phyloP scores from a whole-genome alignment of 2,329 filamentous ascomycete species.

The Pseudocercospora eumusae region DNA sequence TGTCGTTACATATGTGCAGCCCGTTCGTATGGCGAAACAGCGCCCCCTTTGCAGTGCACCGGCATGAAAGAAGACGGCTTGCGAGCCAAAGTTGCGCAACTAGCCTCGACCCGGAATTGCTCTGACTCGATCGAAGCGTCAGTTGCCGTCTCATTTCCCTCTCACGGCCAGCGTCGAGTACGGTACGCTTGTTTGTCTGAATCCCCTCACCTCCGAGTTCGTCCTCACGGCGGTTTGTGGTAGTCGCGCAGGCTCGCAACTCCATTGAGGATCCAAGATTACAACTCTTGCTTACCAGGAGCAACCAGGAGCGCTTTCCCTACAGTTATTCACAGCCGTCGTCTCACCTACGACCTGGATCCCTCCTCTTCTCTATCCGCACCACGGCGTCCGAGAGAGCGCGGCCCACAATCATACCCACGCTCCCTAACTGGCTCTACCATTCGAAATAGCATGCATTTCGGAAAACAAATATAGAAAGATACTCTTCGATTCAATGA shows the following conservation, averaged over 20 bases:
- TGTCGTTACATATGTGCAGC: not conserved
- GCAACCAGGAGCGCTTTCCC: conserved; percentile 11
- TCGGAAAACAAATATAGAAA: conserved; percentile 11
- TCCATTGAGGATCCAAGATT: not conserved
- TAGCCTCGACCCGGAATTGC: conserved; percentile 6
- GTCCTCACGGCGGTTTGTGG: not conserved
- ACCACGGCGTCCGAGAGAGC: not conserved
- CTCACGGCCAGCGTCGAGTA: not conserved
- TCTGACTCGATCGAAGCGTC: conserved; percentile 9
- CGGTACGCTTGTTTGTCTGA: not conserved
- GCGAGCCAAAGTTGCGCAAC: not conserved
- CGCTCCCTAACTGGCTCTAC: conserved; percentile 7
- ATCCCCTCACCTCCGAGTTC: not conserved
- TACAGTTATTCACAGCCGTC: not conserved
- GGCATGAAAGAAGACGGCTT: not conserved
- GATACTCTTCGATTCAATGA: conserved; percentile 14
- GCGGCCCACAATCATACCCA: conserved; percentile 1
- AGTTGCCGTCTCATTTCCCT: conserved; percentile 7
- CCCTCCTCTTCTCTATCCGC: not conserved
- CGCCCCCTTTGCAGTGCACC: not conserved
- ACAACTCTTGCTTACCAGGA: conserved; percentile 9
- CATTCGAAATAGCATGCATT: conserved; percentile 12
- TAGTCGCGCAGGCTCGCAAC: conserved; percentile 6
- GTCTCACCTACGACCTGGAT: conserved; percentile 6
- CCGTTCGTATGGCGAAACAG: not conserved